Conservation (phyloP, 148 eudicot species). For the Silene conica region DNA sequence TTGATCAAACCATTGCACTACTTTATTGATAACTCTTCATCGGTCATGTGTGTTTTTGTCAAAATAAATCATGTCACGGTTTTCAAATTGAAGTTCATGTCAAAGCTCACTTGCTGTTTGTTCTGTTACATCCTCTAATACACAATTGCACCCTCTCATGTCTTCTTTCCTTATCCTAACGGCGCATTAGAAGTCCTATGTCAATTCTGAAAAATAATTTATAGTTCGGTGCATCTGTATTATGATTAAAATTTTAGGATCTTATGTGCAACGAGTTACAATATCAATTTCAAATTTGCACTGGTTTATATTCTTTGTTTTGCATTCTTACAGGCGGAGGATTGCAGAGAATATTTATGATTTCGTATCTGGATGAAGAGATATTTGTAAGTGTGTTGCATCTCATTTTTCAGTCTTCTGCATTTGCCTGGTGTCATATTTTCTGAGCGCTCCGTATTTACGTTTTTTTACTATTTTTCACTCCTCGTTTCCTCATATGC, state of each 20-base stretch:
- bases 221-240: background rate
- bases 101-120: background rate
- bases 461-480: too few relatives aligned
- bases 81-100: background rate
- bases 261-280: background rate
- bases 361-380: conserved; percentile 93
- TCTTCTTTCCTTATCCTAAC: too few relatives aligned
- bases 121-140: background rate
- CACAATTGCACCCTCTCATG: background rate
- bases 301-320: conserved; percentile 1
- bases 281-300: background rate
- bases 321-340: conserved; percentile 51
- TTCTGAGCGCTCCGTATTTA: background rate
- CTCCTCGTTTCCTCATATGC: background rate
- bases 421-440: background rate
- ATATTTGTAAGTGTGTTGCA: conserved; percentile 55
- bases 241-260: background rate
- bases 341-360: conserved; percentile 71
- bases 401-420: background rate
- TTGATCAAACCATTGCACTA: background rate
- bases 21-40: background rate
- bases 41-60: background rate
- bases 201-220: background rate
- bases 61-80: background rate
- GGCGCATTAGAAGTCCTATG: background rate